Conservation (phyloP, 2,329 filamentous ascomycete genomes). For the Eutypa lata region DNA sequence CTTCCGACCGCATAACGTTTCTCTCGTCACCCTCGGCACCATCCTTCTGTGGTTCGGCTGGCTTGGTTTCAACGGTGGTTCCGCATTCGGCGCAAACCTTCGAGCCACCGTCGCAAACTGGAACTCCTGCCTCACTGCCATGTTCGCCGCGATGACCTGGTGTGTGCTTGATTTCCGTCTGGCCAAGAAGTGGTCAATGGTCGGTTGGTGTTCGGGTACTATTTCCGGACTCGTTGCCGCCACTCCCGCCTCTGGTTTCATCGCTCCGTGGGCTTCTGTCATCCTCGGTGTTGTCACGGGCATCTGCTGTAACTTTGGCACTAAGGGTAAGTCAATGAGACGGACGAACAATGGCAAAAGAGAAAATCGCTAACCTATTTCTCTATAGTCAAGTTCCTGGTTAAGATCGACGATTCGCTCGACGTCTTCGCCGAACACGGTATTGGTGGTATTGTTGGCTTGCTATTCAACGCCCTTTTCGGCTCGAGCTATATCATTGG, state of each 20-base stretch:
- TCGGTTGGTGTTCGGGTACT: conserved; percentile 69
- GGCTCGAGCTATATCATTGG: conserved; percentile 68
- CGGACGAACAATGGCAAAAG: not conserved
- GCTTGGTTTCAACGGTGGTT: conserved; percentile 98
- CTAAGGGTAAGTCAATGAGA: conserved; percentile 44
- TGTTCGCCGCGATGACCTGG: conserved; percentile 91
- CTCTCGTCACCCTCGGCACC: conserved; percentile 91
- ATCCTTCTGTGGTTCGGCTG: conserved; percentile 98
- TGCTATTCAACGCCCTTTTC: conserved; percentile 73
- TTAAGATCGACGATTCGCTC: conserved; percentile 67
- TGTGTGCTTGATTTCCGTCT: conserved; percentile 93
- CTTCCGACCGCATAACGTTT: conserved; percentile 98
- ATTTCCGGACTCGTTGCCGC: conserved; percentile 70
- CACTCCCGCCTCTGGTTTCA: conserved; percentile 66
- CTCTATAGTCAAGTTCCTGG: conserved; percentile 52
- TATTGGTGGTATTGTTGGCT: conserved; percentile 65
- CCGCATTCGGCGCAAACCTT: conserved; percentile 88
- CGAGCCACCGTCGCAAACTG: conserved; percentile 95
- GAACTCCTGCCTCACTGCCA: conserved; percentile 93
- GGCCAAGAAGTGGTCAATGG: conserved; percentile 86
- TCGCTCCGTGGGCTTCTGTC: conserved; percentile 65
- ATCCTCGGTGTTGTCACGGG: conserved; percentile 65
- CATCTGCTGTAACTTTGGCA: conserved; percentile 64
- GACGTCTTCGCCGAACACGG: conserved; percentile 72
- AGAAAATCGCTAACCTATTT: too few relatives aligned